Base-by-base conservation (phyloP, 257 asterid genomes). In the Penstemon newberryi region DNA sequence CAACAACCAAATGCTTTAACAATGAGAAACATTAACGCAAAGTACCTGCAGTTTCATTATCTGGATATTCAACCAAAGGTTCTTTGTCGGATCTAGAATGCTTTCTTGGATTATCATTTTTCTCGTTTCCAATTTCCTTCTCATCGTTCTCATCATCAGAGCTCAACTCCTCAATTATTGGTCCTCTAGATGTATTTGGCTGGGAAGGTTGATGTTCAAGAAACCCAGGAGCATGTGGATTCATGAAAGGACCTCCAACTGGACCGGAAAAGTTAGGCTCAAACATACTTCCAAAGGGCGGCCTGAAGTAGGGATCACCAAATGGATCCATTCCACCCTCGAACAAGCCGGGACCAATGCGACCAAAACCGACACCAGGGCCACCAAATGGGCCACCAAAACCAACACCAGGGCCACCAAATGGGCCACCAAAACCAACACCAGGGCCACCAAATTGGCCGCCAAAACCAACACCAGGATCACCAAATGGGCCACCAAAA, bases 141-240 rank as follows among this genome's bases (percentile, higher is more conserved):
- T 72, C 94, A 56, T 79, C 87, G 7, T 76, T 59, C 73, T 88
- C 99, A 25, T 87, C 95, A 77, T 89, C 97, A 75, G 97, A 89
- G 78, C 73, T 70, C 86, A 94, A 59, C 85, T 94, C 99, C 82
- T 94, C 95, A 79, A 94, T 91, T 52, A 89, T 74, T n/a, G 82
- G 95, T 12, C 97, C 95, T 74, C 84, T 87, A 4, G 89, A 73
- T 51, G 43, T 57, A 68, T 76, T 75, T 53, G 75, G 77, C 72
- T 63, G 94, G 62, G 87, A 45, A 6, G 87, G 78, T 67, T 72
- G 87, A 13, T 73, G 81, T 63, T 73, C 86, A 56, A 75, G 69
- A 74, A 82, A 81, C 64, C 86, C 87, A 81, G 84, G 36, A 75
- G 78, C 46, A 44, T 69, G 80, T 4, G 79, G 75, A 67, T 67